Base-by-base conservation (phyloP, 768 basidiomycete species). In the Auriscalpium microsporum region DNA sequence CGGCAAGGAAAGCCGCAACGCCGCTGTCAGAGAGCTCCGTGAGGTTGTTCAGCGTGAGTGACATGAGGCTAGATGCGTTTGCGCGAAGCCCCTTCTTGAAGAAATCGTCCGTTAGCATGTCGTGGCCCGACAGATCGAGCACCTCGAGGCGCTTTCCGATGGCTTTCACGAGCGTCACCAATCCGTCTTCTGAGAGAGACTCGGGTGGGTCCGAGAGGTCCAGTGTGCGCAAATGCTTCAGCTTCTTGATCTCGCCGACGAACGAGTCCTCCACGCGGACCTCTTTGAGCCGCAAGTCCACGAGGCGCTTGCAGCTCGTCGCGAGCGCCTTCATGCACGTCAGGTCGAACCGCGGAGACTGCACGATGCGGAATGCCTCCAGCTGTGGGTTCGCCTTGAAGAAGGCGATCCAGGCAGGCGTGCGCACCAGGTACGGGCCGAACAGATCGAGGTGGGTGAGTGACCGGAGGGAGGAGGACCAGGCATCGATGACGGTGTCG, bases 301-400 rank as follows among this genome's bases (percentile, higher is more conserved):
- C 76, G 16, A 98, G 72, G 49, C 78, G 76, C 21, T 78, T 72
- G 52, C 77, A 80, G 53, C 72, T 60, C 35, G 72, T 52, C 28
- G 84, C 77, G 21, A 96, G 78, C 0, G 77, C 66, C 11, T 74
- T 65, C 54, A 88, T 69, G 64, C 87, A 90, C 10, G 78, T 75
- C 4, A 84, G 65, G 66, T 92, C 83, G 68, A 98, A 94, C 5
- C 92, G 81, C 8, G 92, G 91, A 55, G 87, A 89, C 64, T 94
- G 91, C 9, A 78, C 86, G 63, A 99, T 82, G 42, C 86, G 74
- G 70, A 97, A 89, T 8, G 78, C 79, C 61, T 81, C 74, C 10
- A 99, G 76, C 10, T 73, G 67, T 5, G 83, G 77, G 52, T 86
- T 81, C 2, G 78, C 65, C 52, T 77, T 67, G 69, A 97, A 82